Conservation (phyloP, 441 rosid species). For the Gossypium trilobum region DNA sequence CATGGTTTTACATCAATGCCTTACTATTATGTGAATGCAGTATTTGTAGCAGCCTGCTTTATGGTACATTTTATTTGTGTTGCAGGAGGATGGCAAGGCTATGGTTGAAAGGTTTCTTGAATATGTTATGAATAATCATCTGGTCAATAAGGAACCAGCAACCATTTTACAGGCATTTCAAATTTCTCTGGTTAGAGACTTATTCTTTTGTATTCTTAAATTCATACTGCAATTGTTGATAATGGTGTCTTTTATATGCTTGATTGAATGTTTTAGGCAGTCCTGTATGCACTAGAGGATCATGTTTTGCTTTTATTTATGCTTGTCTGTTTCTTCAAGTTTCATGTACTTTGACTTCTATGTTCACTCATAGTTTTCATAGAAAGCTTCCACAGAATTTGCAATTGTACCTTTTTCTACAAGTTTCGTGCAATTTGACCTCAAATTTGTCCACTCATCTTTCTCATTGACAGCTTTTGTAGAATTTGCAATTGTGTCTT, state of each 20-base stretch:
- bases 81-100: slow-evolving; percentile 61
- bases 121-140: slow-evolving; percentile 68
- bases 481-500: not conserved
- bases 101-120: slow-evolving; percentile 53
- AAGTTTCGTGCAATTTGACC: not conserved
- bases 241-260: not conserved
- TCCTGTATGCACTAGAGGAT: not conserved
- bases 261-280: not conserved
- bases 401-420: not conserved
- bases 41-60: not conserved
- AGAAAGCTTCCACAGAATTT: not conserved
- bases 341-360: not conserved
- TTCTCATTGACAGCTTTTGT: not conserved
- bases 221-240: slow-evolving; percentile 7
- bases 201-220: not conserved
- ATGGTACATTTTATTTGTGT: not conserved
- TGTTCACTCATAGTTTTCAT: not conserved
- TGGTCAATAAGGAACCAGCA: slow-evolving; percentile 45
- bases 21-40: not conserved
- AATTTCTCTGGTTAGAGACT: slow-evolving; percentile 64
- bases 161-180: slow-evolving; percentile 73
- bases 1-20: not conserved
- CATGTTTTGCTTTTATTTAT: not conserved
- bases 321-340: not conserved
- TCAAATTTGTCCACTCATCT: not conserved